Percentiles rank a stretch among this genome's conserved stretches.
phyloP scores from a whole-genome alignment of 768 basidiomycete genomes.

The Boletus eberwhitei region DNA sequence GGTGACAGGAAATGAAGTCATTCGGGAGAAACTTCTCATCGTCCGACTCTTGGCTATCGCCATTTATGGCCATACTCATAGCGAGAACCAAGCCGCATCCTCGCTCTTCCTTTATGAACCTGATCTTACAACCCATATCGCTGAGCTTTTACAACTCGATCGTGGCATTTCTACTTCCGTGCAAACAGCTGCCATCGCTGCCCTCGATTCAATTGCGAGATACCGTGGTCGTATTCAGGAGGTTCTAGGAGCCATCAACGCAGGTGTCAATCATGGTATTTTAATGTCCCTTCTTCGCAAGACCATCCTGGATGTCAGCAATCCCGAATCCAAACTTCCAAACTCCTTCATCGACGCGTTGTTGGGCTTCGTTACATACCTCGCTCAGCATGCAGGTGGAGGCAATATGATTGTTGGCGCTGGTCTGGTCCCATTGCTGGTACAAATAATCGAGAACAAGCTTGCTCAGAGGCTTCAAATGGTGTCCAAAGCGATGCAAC shows the following conservation, averaged over 20 bases:
- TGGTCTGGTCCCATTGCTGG: constrained; percentile 82
- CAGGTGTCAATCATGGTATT: constrained; percentile 93
- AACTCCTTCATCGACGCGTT: constrained; percentile 82
- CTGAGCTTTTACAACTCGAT: constrained; percentile 85
- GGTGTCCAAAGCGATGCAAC: constrained; percentile 86
- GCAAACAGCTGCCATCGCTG: constrained; percentile 81
- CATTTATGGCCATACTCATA: constrained; percentile 85
- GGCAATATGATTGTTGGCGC: constrained; percentile 95
- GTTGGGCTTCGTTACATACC: constrained; percentile 80
- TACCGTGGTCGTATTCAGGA: constrained; percentile 83
- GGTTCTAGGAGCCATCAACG: constrained; percentile 86
- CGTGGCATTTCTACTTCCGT: constrained; percentile 64
- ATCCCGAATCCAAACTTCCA: constrained; percentile 60
- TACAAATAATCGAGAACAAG: constrained; percentile 84
- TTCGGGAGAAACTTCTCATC: constrained; percentile 76
- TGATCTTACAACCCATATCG: constrained; percentile 83
- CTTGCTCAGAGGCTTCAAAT: constrained; percentile 65
- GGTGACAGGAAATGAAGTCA: constrained; percentile 50
- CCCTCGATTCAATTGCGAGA: constrained; percentile 86
- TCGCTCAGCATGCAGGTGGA: constrained; percentile 80
- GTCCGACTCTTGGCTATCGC: constrained; percentile 85
- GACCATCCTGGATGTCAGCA: constrained; percentile 70
- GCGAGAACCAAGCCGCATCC: constrained; percentile 73
- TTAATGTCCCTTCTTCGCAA: constrained; percentile 85
- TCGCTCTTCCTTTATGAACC: constrained; percentile 93